phyloP scores from a whole-genome alignment of 2,329 filamentous ascomycete genomes.

The Emydomyces testavorans region DNA sequence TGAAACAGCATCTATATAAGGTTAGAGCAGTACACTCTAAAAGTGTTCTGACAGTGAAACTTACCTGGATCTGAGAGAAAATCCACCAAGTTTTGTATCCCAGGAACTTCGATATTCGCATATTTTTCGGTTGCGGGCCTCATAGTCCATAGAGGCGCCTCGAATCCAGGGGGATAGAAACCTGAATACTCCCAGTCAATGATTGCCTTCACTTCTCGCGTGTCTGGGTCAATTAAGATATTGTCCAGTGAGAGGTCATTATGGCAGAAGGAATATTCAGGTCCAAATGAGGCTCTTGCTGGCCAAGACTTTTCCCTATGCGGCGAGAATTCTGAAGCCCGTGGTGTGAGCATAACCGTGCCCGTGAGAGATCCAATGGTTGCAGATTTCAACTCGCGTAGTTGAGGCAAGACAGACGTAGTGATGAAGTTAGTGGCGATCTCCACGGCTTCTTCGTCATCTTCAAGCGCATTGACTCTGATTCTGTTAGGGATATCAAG shows the following conservation, averaged over 20 bases:
- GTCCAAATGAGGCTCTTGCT: slow-evolving; percentile 1
- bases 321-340: background rate
- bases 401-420: background rate
- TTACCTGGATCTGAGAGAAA: slow-evolving; percentile 3
- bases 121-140: background rate
- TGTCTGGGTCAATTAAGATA: slow-evolving; percentile 15
- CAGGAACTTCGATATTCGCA: background rate
- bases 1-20: slow-evolving; percentile 4
- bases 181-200: slow-evolving; percentile 19
- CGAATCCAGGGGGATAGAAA: slow-evolving; percentile 13
- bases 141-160: slow-evolving; percentile 3
- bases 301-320: slow-evolving; percentile 4
- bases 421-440: slow-evolving; percentile 5
- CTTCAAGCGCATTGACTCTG: slow-evolving; percentile 4
- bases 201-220: slow-evolving; percentile 14
- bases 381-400: slow-evolving; percentile 2
- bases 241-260: slow-evolving; percentile 16
- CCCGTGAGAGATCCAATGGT: slow-evolving; percentile 7
- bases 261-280: slow-evolving; percentile 14
- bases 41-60: slow-evolving; percentile 2
- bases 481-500: no score
- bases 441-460: slow-evolving; percentile 4
- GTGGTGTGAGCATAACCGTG: slow-evolving; percentile 6
- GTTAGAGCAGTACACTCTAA: slow-evolving; percentile 1
- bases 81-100: background rate